A percentile compares a stretch with the other conserved stretches of the same genome.
Conservation (phyloP, 257 asterid genomes). For the Solanum sejunctum region DNA sequence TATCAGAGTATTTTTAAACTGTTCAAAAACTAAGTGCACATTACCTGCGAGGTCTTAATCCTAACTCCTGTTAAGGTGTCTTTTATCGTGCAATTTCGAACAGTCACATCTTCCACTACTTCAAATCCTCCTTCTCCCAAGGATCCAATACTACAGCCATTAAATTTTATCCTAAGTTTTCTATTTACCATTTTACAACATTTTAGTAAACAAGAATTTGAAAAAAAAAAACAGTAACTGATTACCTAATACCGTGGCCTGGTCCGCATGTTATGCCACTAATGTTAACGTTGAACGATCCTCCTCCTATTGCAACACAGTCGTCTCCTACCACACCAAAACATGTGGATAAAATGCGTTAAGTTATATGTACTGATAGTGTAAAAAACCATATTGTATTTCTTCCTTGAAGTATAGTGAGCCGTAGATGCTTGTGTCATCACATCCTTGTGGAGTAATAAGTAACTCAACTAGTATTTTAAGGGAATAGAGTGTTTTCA, state of each 20-base stretch:
- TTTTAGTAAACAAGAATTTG: not conserved
- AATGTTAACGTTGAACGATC: conserved; percentile 31
- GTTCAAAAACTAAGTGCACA: not conserved
- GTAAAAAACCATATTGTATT: too few relatives aligned
- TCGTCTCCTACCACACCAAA: conserved; percentile 36
- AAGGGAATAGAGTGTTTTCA: not conserved
- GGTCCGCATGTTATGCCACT: conserved; percentile 54
- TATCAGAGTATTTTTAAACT: not conserved
- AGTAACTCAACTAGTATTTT: not conserved
- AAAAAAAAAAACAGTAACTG: not conserved
- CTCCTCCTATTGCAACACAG: conserved; percentile 53
- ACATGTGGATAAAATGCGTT: too few relatives aligned
- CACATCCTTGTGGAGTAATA: too few relatives aligned
- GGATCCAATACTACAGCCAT: conserved; percentile 38
- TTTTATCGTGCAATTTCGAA: conserved; percentile 41
- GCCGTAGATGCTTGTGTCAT: too few relatives aligned
- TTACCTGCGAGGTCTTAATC: conserved; percentile 50
- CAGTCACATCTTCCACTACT: conserved; percentile 46
- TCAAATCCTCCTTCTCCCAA: conserved; percentile 48
- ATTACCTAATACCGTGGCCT: conserved; percentile 65
- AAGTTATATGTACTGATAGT: too few relatives aligned
- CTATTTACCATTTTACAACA: not conserved
- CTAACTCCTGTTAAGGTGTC: conserved; percentile 47
- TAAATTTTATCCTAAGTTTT: not conserved
- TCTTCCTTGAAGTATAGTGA: too few relatives aligned